Evolutionary conservation across 2,329 filamentous ascomycete genomes (phyloP).

Genomic region (Mycogone perniciosa): DNA sequence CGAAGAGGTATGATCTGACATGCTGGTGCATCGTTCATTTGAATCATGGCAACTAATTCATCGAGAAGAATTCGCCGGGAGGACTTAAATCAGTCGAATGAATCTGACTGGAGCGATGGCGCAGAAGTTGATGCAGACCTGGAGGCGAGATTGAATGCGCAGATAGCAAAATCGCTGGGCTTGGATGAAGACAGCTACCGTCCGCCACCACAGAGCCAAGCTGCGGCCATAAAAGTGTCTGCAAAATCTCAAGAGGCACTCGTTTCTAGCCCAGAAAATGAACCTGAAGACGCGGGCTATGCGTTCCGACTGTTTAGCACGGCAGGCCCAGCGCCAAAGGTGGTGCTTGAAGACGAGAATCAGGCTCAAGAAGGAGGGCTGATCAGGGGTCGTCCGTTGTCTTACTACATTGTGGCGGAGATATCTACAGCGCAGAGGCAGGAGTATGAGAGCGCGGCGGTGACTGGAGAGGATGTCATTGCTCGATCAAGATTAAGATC

Average conservation of each 20-base stretch:
- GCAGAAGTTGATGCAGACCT: slow-evolving; percentile 30
- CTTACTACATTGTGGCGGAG: slow-evolving; percentile 42
- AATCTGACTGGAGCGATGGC: slow-evolving; percentile 19
- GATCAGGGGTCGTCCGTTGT: slow-evolving; percentile 33
- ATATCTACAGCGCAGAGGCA: slow-evolving; percentile 31
- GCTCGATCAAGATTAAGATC: slow-evolving; percentile 35
- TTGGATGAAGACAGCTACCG: slow-evolving; percentile 21
- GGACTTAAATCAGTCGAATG: slow-evolving; percentile 40
- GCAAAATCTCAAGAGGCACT: neutral
- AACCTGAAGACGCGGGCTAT: slow-evolving; percentile 22
- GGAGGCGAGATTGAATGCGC: slow-evolving; percentile 40
- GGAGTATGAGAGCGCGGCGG: slow-evolving; percentile 40
- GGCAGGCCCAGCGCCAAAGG: slow-evolving; percentile 38
- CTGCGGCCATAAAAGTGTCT: neutral
- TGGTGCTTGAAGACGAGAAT: slow-evolving; percentile 43
- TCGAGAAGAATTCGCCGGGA: slow-evolving; percentile 46
- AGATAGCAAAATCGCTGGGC: slow-evolving; percentile 41
- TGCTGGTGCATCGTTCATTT: neutral
- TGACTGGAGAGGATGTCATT: slow-evolving; percentile 47
- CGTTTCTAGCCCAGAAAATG: neutral
- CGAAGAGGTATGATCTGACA: slow-evolving; percentile 38
- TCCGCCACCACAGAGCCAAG: slow-evolving; percentile 16
- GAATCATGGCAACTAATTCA: neutral
- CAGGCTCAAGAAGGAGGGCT: slow-evolving; percentile 32
- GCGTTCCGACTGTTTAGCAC: slow-evolving; percentile 53